phyloP scores from a whole-genome alignment of 352 stramenopile species.

The Globisporangium perplexum region DNA sequence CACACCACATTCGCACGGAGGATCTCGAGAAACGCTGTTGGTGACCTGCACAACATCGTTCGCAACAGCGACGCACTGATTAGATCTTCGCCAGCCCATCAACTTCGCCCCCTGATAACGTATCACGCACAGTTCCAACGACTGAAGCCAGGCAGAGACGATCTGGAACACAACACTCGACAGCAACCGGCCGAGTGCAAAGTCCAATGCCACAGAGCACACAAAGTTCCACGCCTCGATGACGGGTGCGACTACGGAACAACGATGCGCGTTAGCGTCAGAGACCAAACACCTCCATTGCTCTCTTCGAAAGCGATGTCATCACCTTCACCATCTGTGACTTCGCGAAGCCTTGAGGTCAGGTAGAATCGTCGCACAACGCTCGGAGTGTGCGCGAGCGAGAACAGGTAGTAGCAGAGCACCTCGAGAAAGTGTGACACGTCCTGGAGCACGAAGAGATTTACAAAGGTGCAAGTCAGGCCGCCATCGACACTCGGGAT shows the following conservation, averaged over 20 bases:
- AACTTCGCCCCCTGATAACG: neutral
- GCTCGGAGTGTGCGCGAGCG: constrained; percentile 21
- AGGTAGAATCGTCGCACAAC: constrained; percentile 22
- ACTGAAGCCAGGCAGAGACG: neutral
- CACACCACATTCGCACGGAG: constrained; percentile 60
- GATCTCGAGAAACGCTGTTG: constrained; percentile 26
- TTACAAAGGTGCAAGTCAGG: too few relatives aligned
- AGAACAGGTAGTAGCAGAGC: constrained; percentile 23
- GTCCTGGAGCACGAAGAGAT: too few relatives aligned
- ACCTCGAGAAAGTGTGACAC: constrained; percentile 35
- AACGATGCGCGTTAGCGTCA: too few relatives aligned
- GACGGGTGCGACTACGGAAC: constrained; percentile 15
- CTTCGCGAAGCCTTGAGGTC: constrained; percentile 11
- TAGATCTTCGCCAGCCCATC: neutral
- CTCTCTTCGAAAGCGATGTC: neutral
- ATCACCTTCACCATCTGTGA: constrained; percentile 31
- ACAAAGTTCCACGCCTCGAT: constrained; percentile 31
- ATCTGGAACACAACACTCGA: constrained; percentile 7
- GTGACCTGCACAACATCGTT: constrained; percentile 13
- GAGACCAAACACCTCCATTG: too few relatives aligned
- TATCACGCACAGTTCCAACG: constrained; percentile 8
- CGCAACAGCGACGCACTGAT: neutral
- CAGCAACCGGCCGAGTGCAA: constrained; percentile 14
- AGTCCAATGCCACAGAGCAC: constrained; percentile 25
- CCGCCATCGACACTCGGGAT: neutral